Base-by-base conservation (phyloP, 2,329 filamentous ascomycete genomes). In the Alternaria brassicicola region DNA sequence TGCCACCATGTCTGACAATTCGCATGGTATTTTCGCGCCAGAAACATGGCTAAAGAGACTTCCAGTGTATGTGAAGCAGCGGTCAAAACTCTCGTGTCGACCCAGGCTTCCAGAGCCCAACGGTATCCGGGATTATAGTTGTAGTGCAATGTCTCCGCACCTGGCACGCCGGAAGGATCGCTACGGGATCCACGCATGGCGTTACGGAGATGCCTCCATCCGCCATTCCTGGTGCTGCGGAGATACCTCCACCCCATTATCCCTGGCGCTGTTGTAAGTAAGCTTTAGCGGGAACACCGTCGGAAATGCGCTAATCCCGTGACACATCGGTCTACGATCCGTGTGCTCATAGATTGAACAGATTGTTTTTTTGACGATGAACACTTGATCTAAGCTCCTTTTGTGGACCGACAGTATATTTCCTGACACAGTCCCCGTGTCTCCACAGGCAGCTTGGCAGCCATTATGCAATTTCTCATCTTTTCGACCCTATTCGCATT, bases 151-250 rank as follows among this genome's bases (percentile, higher is more conserved):
- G 48, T 25, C 23, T 26, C 33, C 30, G 41, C 30, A 31, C 15
- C 15, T 36, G 26, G 47, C 47, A 31, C 35, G 31, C 13, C 19
- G 31, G 31, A 41, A 38, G 9, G 25, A 15, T 52, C 6, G 30
- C 31, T 38, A 26, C 38, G 38, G 17, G 46, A 47, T 38, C 19
- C n/a, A 10, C 17, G 19, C 19, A 4, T 23, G 43, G 12, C 47
- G 39, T 25, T 36, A 43, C 31, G 53, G 53, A 56, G 47, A 35
- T 25, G 26, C 30, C 52, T 55, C 53, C 53, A 52, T 25, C 31
- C n/a, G 19, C 30, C 10, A n/a, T 17, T 8, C 19, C 31, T 43
- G 47, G 53, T 15, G n/a, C 30, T n/a, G n/a, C n/a, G 53, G 53
- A 56, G 47, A 35, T 25, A 33, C 30, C 52, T 55, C 53, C 53